Base-by-base conservation (phyloP, 306 rosid genomes). In the Cicer judaicum region DNA sequence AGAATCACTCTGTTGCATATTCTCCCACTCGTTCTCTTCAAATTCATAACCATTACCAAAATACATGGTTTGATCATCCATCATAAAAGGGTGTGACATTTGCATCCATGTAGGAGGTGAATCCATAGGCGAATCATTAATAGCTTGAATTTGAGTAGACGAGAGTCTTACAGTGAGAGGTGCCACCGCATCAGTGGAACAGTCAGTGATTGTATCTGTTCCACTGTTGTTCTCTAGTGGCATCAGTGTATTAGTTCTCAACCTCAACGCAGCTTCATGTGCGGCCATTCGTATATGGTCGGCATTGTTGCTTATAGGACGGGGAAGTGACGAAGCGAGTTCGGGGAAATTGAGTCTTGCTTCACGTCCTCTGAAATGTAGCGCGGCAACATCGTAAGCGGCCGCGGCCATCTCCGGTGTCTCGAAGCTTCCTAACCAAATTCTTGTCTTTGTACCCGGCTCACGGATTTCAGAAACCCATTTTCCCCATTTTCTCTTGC, bases 401-500 rank as follows among this genome's bases (percentile, higher is more conserved):
- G 97, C 96, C 0, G 98, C 98, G 0, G 97, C 98, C 97, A 93
- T 93, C 70, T 91, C 90, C 0, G 92, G 92, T 0, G 91, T 78
- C 81, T 89, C 91, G 49, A 87, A 93, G 68, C 98, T 93, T 0
- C 98, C 98, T 0, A 93, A 77, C 98, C 98, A 93, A 50, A 93
- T 93, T 16, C 98, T 53, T 12, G 92, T 87, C 47, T 93, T 93
- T 47, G 84, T 93, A 0, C 96, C 97, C 0, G 98, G 98, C 46
- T 93, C 94, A 0, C 98, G 90, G 62, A 93, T 91, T 86, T 93
- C 98, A 2, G 98, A 93, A 0, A 93, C 97, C 97, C 97, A 93
- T 75, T 93, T 93, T 0, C 98, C 98, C 98, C 98, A 93, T 85
- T 93, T 93, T 1, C 98, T 72, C 93, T 91, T 93, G n/a, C 98